Base-by-base conservation (phyloP, 140 eudicot genomes). In the Ambrosia hybrid region DNA sequence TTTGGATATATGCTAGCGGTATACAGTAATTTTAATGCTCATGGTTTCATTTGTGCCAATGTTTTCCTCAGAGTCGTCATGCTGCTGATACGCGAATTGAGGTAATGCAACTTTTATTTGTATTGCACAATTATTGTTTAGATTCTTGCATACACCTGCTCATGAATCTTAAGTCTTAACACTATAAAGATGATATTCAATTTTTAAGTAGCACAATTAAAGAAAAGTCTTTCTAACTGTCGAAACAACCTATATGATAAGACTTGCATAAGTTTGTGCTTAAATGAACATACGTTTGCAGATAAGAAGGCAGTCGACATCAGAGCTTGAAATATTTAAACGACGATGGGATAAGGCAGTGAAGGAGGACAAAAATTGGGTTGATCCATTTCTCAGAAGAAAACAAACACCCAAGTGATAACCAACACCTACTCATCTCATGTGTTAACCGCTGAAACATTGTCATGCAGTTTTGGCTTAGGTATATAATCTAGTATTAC, bases 251-350 rank as follows among this genome's bases (percentile, higher is more conserved):
- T 7, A 0, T 43, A 43, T 9, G 48, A 7, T 43, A 6, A 43
- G 48, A 43, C 10, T 43, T 43, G 48, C 48, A 43, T 43, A 43
- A 43, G 48, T 43, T 43, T 43, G 48, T 43, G 48, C 48, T 43
- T 43, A 9, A 43, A 43, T 3, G 48, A 43, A 43, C 48, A 43
- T 43, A 43, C 10, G 5, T 30, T 36, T 59, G 67, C 91, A 93
- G 98, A 85, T 90, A 48, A 81, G 98, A 66, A 89, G 93, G 68
- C 95, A 93, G 69, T 87, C 98, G 7, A 87, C 96, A 10, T 51
- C 55, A 6, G 98, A 93, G 81, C 93, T 89, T 43, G 80, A 80
- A 66, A 74, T 66, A 48, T 93, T 93, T 38, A 87, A 85, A 72
- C 76, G 81, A 26, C 85, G 98, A 30, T 93, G 98, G 98, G 86